Base-by-base conservation (phyloP, 2,329 filamentous ascomycete species). In the Penicillium sp. region DNA sequence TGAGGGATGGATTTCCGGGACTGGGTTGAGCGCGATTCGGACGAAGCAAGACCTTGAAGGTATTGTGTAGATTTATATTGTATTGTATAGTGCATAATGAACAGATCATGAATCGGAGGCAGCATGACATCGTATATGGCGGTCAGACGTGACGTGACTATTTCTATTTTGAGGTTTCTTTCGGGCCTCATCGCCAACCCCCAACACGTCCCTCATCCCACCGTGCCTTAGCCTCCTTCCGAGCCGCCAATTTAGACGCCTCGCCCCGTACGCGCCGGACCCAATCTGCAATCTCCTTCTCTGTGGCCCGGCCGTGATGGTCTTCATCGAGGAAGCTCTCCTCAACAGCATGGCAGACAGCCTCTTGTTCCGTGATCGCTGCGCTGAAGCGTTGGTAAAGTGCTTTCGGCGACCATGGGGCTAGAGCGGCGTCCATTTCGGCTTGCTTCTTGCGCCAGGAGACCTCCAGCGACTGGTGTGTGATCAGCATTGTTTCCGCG, bases 161-260 rank as follows among this genome's bases (percentile, higher is more conserved):
- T 39, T 23, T 51, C 8, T 42, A 51, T 31, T 12, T 15, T 5
- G 6, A 19, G 35, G 8, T 50, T 41, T 1, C 1, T 12, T 51
- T 38, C 10, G 12, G 1, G 27, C 19, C 21, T 45, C 79, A 93
- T 69, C 93, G 85, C 94, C 94, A 97, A 0, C 94, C 94, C 12
- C 93, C 93, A 35, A 97, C 93, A 65, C 93, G 83, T 25, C 93
- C 92, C 76, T 97, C 93, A 73, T 97, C 94, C 94, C 94, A 97
- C 67, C 94, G 83, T 68, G 92, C 89, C 75, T 93, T 96, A 64
- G 91, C 85, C 79, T 97, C 94, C 70, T 88, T 86, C 57, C 94
- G 83, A 53, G 93, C 79, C 70, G 94, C 96, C 61, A 88, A 88
- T 57, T 89, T 78, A 66, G 89, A 89, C 71, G 88, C 90, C 10